Evolutionary conservation across 768 basidiomycete genomes (phyloP).

Genomic region (Tylopilus intermedius): DNA sequence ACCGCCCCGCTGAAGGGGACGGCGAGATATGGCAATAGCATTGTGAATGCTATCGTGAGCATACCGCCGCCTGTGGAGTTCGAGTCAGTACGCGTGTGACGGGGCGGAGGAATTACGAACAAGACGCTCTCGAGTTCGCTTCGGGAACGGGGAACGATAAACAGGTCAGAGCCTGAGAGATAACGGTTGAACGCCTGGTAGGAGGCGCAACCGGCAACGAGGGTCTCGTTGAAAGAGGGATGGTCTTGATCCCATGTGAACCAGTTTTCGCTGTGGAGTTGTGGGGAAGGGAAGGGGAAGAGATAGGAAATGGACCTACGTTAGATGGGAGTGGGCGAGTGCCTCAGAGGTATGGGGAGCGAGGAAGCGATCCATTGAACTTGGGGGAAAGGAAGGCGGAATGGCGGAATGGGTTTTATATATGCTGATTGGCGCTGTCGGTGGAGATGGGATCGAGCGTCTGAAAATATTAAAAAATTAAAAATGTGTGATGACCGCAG

Average conservation of each 20-base stretch:
- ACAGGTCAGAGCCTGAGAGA: constrained; percentile 64
- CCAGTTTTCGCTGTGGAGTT: constrained; percentile 53
- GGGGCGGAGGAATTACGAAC: constrained; percentile 36
- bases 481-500: not conserved
- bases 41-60: constrained; percentile 80
- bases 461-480: not conserved
- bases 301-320: constrained; percentile 38
- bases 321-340: constrained; percentile 60
- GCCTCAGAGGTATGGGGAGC: constrained; percentile 74
- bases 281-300: constrained; percentile 12
- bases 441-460: constrained; percentile 1
- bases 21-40: constrained; percentile 64
- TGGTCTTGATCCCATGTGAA: constrained; percentile 67
- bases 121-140: constrained; percentile 67
- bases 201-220: constrained; percentile 74
- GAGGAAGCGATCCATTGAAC: constrained; percentile 64
- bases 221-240: constrained; percentile 63
- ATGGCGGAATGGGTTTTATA: constrained; percentile 2
- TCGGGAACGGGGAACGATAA: constrained; percentile 61
- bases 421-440: constrained; percentile 10
- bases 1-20: constrained; percentile 52
- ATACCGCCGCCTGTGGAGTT: constrained; percentile 55
- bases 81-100: constrained; percentile 3
- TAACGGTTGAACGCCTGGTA: constrained; percentile 77
- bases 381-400: not conserved